These are phyloP conservation scores for Wickerhamomyces bisporus DNA, from an alignment of 805 yeast genomes.

Conservation along the genomic window DNA sequence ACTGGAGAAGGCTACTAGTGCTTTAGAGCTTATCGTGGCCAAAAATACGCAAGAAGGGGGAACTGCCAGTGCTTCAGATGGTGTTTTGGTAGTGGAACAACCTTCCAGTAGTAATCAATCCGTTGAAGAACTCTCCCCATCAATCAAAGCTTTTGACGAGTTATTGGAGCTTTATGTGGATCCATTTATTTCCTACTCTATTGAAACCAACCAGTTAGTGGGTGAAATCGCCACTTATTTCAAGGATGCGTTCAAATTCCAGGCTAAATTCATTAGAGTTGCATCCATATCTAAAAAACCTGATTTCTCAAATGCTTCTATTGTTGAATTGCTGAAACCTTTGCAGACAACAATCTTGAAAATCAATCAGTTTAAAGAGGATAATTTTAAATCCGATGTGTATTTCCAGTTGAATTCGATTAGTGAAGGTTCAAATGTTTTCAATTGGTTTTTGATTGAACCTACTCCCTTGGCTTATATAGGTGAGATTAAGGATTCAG, in stretches of 20 bases:
- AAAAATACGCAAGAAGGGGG: constrained; percentile 13
- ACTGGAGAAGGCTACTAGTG: constrained; percentile 24
- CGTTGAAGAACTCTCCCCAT: constrained; percentile 22
- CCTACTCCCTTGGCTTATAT: constrained; percentile 67
- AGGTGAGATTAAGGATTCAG: constrained; percentile 82
- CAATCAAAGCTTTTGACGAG: constrained; percentile 47
- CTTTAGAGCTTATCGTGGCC: constrained; percentile 21
- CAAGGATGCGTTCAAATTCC: constrained; percentile 50
- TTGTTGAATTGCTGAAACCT: constrained; percentile 58
- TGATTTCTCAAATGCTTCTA: constrained; percentile 46
- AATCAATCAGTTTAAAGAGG: constrained; percentile 65
- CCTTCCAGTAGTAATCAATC: too few species aligned
- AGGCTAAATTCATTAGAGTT: constrained; percentile 52
- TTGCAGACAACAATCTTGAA: constrained; percentile 54
- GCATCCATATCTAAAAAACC: constrained; percentile 65
- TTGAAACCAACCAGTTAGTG: constrained; percentile 50
- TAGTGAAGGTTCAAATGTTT: constrained; percentile 82
- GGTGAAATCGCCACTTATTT: constrained; percentile 48
- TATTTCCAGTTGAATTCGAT: constrained; percentile 75
- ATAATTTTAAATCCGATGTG: constrained; percentile 60
- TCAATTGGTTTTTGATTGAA: constrained; percentile 83
- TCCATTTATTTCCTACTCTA: constrained; percentile 55
- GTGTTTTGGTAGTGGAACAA: too few species aligned
- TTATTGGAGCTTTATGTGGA: constrained; percentile 47
- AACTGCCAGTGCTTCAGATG: too few species aligned